phyloP scores from a whole-genome alignment of 345 rosid species.

The Hypericum androsaemum region DNA sequence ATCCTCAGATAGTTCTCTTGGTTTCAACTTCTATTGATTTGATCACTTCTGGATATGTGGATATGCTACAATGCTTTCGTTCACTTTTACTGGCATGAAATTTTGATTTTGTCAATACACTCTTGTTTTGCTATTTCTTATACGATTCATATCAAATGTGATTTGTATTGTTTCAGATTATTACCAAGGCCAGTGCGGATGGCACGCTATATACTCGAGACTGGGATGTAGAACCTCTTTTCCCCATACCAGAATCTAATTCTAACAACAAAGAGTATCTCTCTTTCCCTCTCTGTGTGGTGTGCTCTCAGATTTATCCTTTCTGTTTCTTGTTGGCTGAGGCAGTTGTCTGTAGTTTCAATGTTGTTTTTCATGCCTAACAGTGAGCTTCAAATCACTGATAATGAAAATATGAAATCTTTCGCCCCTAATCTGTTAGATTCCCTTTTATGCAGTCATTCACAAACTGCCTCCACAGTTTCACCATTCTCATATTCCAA shows the following conservation, averaged over 20 bases:
- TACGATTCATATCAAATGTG: constrained; percentile 8
- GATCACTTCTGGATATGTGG: no score
- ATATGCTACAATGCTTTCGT: no score
- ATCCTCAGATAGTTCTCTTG: no score
- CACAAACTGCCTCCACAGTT: constrained; percentile 29
- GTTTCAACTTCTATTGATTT: no score
- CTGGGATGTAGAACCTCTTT: constrained; percentile 85
- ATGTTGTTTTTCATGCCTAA: no score
- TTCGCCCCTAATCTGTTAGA: background rate
- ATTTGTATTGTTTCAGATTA: constrained; percentile 35
- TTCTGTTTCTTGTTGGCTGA: background rate
- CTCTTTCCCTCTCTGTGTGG: constrained; percentile 8
- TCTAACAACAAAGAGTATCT: constrained; percentile 44
- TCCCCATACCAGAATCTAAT: constrained; percentile 38
- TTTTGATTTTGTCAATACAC: background rate
- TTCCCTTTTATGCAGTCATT: constrained; percentile 14
- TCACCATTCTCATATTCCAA: constrained; percentile 30
- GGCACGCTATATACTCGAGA: constrained; percentile 57
- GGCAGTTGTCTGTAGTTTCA: no score
- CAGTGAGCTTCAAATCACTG: no score
- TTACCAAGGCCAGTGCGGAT: constrained; percentile 60
- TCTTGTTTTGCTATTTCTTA: background rate
- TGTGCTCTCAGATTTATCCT: background rate
- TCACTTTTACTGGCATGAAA: background rate
- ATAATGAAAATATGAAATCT: no score